Base-by-base conservation (phyloP, 73 alveolate genomes). In the Stentor roeselii region DNA sequence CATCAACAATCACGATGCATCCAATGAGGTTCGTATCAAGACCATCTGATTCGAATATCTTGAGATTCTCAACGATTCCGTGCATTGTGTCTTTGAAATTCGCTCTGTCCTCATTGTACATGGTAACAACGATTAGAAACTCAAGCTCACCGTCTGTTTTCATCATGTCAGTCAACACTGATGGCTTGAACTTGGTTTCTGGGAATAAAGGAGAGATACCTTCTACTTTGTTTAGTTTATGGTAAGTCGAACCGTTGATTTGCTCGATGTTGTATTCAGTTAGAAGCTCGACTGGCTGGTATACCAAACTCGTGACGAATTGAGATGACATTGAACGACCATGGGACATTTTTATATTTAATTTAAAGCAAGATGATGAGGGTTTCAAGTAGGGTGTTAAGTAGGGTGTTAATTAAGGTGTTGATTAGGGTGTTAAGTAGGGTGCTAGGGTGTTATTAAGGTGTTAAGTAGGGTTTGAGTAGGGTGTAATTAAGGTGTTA, bases 71-170 rank as follows among this genome's bases (percentile, higher is more conserved):
- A 36, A 87, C 50, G 30, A 83, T 75, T 4, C 92, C 92, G 3
- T 78, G 42, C 3, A 87, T 42, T 21, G 92, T 83, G 3, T 87
- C 86, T 21, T 36, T 27, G 34, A 87, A 78, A 39, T 83, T 83
- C 36, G 37, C 35, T 3, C 3, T 31, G 32, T 87, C 88, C 67
- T 87, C 92, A 83, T 87, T 87, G 83, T 87, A 87, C 92, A 87
- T 87, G 59, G 92, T 83, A 3, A 87, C 84, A 59, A 76, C 42
- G 21, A 76, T 76, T 21, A 76, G 30, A n/a, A 41, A 37, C 39
- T 76, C 39, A 36, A 35, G 14, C 74, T 76, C 74, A 37, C 59
- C 59, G 14, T 76, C 74, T 41, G 1, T 76, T 1, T 76, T 41
- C 31, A 39, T 21, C 39, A 76, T 36, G 39, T 2, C 37, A 21